Evolutionary conservation across 2,329 filamentous ascomycete genomes (phyloP), one percentile per base, ranked within the genome.

Genomic region (Paraphoma sp.): DNA sequence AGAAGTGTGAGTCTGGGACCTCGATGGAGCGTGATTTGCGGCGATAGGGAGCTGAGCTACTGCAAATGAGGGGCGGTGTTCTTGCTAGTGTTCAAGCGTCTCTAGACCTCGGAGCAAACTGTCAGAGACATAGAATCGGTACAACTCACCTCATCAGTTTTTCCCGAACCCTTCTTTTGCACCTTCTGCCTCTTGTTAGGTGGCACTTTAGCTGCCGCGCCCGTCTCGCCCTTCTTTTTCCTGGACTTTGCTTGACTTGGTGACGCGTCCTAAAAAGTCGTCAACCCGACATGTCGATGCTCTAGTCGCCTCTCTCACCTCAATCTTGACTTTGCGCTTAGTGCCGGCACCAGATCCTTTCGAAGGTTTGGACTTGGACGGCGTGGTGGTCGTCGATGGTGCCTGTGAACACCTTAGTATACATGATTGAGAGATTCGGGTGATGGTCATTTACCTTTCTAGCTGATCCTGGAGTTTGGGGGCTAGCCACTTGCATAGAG

Each of bases 261-360:
- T 5, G 47, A 48, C 0, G 8, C 2, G 1, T 36, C 11, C 53
- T 56, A 23, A 2, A 23, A 23, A 23, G 16, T 2, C 3, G 2
- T 6, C 33, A 36, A 14, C 6, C 54, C 12, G 56, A 36, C 43
- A 1, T n/a, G 2, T 18, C 18, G 2, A 33, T 12, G 6, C 12
- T 23, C 5, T 7, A 3, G 7, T 28, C 2, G n/a, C 4, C 2
- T n/a, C 12, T 51, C 54, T 54, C 14, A 60, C 64, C 38, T 48
- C 54, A 9, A 30, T 36, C 42, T 58, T 49, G 43, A 49, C 36
- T 28, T 60, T 61, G 29, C 59, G 51, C 52, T 62, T 64, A 28
- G 38, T 41, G 12, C 33, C 41, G 8, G 31, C 45, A 11, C 31
- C 17, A 29, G 51, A 16, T 11, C 17, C 16, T 17, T 48, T 18